phyloP scores from a whole-genome alignment of 352 stramenopile species.

The Pythium dissotocum region DNA sequence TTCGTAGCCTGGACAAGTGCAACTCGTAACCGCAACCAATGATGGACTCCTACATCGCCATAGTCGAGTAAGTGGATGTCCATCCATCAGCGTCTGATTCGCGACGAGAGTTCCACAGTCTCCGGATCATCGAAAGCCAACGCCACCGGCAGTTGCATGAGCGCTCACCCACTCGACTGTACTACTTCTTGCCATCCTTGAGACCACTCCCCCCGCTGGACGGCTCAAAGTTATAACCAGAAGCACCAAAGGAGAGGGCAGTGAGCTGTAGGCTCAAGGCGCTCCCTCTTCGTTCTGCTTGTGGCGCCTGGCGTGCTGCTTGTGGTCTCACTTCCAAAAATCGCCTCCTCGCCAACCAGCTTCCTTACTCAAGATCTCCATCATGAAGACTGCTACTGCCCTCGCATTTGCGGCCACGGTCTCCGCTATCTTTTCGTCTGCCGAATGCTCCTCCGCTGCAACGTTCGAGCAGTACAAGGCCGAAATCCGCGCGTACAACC shows the following conservation, averaged over 20 bases:
- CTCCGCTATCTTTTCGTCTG: conserved; percentile 1
- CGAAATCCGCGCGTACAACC: conserved; percentile 2
- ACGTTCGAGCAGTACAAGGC: conserved; percentile 2
- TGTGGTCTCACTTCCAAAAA: neutral
- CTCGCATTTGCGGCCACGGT: neutral
- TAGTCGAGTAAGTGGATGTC: neutral
- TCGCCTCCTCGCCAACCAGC: neutral
- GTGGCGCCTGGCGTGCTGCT: too few species aligned
- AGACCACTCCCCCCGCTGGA: too few species aligned
- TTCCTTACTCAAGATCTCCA: neutral
- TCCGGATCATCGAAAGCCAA: neutral
- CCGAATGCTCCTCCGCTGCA: neutral
- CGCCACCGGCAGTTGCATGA: too few species aligned
- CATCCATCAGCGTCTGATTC: neutral
- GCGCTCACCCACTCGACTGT: neutral
- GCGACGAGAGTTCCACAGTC: neutral
- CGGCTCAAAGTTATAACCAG: neutral
- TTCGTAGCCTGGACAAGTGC: neutral
- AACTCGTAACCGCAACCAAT: neutral
- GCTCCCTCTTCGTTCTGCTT: too few species aligned
- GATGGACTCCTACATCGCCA: too few species aligned
- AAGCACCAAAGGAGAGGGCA: too few species aligned
- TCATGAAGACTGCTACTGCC: conserved; percentile 9
- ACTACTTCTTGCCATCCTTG: too few species aligned
- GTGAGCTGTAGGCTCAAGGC: too few species aligned